Conservation (phyloP, 768 basidiomycete genomes). For the Pleurotus djamor region DNA sequence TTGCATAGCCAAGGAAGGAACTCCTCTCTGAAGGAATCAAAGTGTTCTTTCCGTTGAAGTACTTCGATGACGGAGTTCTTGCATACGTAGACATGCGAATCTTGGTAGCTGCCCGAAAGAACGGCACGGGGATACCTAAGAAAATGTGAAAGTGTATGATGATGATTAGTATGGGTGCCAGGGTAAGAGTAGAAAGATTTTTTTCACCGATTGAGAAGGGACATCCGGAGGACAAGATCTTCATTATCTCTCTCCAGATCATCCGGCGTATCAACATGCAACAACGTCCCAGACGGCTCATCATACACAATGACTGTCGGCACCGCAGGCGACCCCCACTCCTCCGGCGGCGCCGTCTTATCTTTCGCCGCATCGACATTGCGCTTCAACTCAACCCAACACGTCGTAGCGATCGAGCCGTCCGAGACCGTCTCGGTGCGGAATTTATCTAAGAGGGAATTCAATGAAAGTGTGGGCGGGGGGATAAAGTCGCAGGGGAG, state of each 20-base stretch:
- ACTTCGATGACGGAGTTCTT: constrained; percentile 70
- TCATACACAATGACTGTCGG: constrained; percentile 67
- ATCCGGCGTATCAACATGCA: constrained; percentile 73
- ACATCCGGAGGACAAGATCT: constrained; percentile 75
- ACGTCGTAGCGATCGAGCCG: constrained; percentile 62
- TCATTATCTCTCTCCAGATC: constrained; percentile 65
- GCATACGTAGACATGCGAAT: constrained; percentile 93
- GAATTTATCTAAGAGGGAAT: constrained; percentile 75
- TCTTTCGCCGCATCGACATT: constrained; percentile 28
- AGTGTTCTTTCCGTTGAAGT: constrained; percentile 61
- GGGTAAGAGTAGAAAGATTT: neutral
- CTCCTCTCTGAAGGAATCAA: constrained; percentile 86
- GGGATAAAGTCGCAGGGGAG: constrained; percentile 92
- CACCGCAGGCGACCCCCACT: constrained; percentile 55
- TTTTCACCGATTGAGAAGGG: constrained; percentile 62
- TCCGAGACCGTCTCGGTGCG: constrained; percentile 67
- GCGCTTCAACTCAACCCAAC: constrained; percentile 55
- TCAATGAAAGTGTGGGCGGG: constrained; percentile 68
- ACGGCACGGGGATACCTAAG: constrained; percentile 68
- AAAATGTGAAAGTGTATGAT: neutral
- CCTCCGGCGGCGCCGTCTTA: constrained; percentile 56
- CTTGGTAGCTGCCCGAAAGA: constrained; percentile 67
- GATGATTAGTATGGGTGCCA: constrained; percentile 3
- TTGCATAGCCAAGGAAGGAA: constrained; percentile 93
- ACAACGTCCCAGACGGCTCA: constrained; percentile 56